These are phyloP conservation scores for Wolfiporia cocos DNA, from an alignment of 1,284 basidiomycete species.

Conservation along the genomic window DNA sequence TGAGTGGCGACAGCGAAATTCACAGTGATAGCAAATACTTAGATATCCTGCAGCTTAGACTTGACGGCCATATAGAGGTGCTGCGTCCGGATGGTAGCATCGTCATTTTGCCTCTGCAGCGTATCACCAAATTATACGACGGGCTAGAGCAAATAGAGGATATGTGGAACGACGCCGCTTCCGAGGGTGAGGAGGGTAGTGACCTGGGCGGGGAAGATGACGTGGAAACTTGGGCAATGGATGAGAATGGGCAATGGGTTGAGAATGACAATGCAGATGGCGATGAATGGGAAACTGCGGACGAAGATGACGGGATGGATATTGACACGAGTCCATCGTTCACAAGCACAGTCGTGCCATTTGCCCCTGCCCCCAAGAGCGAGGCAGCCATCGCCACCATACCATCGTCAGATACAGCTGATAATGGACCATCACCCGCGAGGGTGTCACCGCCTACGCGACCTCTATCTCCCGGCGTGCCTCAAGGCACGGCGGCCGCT, in stretches of 20 bases:
- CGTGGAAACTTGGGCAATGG: slow-evolving; percentile 50
- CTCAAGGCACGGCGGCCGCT: slow-evolving; percentile 13
- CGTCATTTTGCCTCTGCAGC: slow-evolving; percentile 49
- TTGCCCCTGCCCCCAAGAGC: slow-evolving; percentile 8
- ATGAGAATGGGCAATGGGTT: slow-evolving; percentile 45
- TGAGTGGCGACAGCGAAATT: slow-evolving; percentile 31
- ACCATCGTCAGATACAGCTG: no score
- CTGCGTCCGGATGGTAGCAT: slow-evolving; percentile 49
- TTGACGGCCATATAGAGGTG: slow-evolving; percentile 66
- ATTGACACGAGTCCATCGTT: slow-evolving; percentile 24
- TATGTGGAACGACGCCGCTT: slow-evolving; percentile 50
- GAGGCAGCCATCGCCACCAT: slow-evolving; percentile 1
- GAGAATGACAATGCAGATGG: slow-evolving; percentile 30
- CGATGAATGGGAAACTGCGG: slow-evolving; percentile 23
- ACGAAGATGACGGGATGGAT: slow-evolving; percentile 23
- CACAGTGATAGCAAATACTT: slow-evolving; percentile 2
- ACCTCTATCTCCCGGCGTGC: slow-evolving; percentile 22
- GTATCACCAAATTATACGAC: slow-evolving; percentile 68
- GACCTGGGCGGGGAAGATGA: slow-evolving; percentile 29
- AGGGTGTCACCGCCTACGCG: slow-evolving; percentile 12
- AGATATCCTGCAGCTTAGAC: slow-evolving; percentile 47
- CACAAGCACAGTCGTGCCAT: slow-evolving; percentile 17
- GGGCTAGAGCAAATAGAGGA: slow-evolving; percentile 75
- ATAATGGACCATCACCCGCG: slow-evolving; percentile 9
- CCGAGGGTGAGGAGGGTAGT: slow-evolving; percentile 25